Evolutionary conservation across 495 filamentous ascomycete species (phyloP).

Genomic region (Massariosphaeria phaeospora): DNA sequence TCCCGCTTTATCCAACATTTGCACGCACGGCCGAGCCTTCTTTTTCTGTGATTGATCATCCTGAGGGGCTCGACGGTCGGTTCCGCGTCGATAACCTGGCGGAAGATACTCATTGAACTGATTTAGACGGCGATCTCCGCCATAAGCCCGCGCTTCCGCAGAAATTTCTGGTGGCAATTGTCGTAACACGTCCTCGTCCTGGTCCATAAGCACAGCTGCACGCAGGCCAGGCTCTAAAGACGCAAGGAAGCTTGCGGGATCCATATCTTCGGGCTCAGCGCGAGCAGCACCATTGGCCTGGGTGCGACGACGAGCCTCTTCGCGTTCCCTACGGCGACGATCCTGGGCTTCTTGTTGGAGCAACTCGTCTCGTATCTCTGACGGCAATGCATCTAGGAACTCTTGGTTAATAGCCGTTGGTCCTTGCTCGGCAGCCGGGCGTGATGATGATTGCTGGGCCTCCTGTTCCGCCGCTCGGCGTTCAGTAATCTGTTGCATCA

Average conservation of each 20-base stretch:
- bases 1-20: conserved; percentile 95
- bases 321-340: conserved; percentile 81
- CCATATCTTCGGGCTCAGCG: conserved; percentile 77
- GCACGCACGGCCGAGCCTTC: conserved; percentile 73
- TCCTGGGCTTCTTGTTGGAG: conserved; percentile 84
- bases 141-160: conserved; percentile 73
- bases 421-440: conserved; percentile 31
- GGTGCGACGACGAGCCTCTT: conserved; percentile 59
- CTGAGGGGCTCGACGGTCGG: conserved; percentile 11
- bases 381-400: conserved; percentile 87
- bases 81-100: conserved; percentile 39
- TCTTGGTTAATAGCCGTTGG: conserved; percentile 86
- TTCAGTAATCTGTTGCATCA: conserved; percentile 78
- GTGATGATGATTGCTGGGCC: not conserved
- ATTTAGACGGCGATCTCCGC: conserved; percentile 54
- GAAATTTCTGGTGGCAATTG: conserved; percentile 80
- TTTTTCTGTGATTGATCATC: conserved; percentile 41
- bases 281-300: conserved; percentile 50
- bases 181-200: conserved; percentile 81
- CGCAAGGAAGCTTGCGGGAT: conserved; percentile 84
- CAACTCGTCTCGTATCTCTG: conserved; percentile 83
- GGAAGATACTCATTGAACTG: conserved; percentile 55
- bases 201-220: conserved; percentile 80
- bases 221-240: conserved; percentile 82
- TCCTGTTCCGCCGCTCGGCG: conserved; percentile 47